Evolutionary conservation across 2,329 filamentous ascomycete species (phyloP).

Genomic region (Ceratocystis colombiana): DNA sequence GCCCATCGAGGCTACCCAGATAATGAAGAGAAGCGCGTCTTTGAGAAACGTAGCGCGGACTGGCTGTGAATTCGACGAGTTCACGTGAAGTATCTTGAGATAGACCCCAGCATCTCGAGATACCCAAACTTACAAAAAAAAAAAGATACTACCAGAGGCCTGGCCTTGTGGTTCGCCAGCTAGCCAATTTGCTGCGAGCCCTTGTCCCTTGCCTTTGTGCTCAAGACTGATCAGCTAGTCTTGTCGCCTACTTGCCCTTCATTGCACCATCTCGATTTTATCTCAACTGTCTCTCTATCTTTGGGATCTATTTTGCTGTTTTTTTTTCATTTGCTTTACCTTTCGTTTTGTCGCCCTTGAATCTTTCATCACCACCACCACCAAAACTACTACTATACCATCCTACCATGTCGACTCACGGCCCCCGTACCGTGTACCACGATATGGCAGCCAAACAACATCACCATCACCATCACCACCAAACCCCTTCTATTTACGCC

Average conservation of each 20-base stretch:
- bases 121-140: not conserved
- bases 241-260: not conserved
- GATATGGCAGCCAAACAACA: constrained; percentile 20
- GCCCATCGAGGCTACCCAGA: constrained; percentile 20
- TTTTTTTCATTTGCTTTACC: not conserved
- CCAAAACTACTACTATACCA: too few species aligned
- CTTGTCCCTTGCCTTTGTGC: not conserved
- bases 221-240: constrained; percentile 16
- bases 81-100: constrained; percentile 24
- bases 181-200: not conserved
- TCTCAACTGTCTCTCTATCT: not conserved
- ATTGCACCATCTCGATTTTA: not conserved
- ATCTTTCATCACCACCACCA: not conserved
- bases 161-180: not conserved
- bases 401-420: constrained; percentile 15
- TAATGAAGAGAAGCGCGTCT: constrained; percentile 26
- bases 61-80: constrained; percentile 27
- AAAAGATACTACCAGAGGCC: not conserved
- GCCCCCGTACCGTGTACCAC: constrained; percentile 15
- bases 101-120: constrained; percentile 10
- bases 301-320: not conserved
- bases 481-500: constrained; percentile 11
- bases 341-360: not conserved
- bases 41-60: constrained; percentile 26
- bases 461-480: constrained; percentile 13